Evolutionary conservation across 805 yeast genomes (phyloP).

Genomic region (Kodamaea kakaduensis): DNA sequence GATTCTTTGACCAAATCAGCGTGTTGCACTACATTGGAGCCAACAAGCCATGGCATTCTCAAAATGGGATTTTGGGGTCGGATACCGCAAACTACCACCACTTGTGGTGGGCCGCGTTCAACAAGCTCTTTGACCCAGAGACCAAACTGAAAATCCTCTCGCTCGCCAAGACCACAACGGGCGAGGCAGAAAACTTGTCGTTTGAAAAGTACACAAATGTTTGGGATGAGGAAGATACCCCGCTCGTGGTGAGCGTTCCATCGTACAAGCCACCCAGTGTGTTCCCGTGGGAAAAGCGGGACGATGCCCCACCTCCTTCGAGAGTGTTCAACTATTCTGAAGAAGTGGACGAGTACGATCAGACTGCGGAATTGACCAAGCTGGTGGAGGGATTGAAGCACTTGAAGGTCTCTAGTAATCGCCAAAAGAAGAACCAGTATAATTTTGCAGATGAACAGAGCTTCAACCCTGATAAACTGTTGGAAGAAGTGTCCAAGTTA

Average conservation of each 20-base stretch:
- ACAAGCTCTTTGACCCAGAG: conserved; percentile 15
- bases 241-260: neutral
- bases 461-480: conserved; percentile 24
- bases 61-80: conserved; percentile 11
- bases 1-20: conserved; percentile 26
- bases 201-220: conserved; percentile 18
- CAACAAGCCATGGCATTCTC: conserved; percentile 30
- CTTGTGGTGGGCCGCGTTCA: conserved; percentile 30
- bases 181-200: conserved; percentile 22
- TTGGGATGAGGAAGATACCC: conserved; percentile 17
- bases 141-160: conserved; percentile 14
- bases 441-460: conserved; percentile 9
- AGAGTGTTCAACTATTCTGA: conserved; percentile 19
- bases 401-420: conserved; percentile 7
- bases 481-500: conserved; percentile 24
- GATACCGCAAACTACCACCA: conserved; percentile 22
- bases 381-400: conserved; percentile 7
- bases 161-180: conserved; percentile 10
- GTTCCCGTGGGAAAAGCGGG: conserved; percentile 31
- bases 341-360: neutral
- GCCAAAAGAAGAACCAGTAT: conserved; percentile 6
- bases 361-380: conserved; percentile 4
- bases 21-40: conserved; percentile 33
- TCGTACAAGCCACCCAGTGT: conserved; percentile 12
- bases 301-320: conserved; percentile 19